phyloP scores from a whole-genome alignment of 2,329 filamentous ascomycete genomes.

The Microdochium nivale region DNA sequence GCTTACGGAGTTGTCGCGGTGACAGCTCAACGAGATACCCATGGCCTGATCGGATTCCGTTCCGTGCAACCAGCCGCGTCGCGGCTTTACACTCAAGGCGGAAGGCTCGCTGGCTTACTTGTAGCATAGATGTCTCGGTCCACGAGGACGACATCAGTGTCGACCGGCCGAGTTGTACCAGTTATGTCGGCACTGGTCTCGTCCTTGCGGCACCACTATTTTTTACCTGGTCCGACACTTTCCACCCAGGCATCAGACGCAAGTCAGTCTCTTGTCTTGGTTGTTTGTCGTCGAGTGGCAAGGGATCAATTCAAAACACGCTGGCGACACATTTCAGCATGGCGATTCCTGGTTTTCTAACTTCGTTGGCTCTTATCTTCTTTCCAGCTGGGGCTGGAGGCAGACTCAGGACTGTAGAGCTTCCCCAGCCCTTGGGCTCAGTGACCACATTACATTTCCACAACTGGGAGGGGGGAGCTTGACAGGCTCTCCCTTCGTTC shows the following conservation, averaged over 20 bases:
- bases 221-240: background rate
- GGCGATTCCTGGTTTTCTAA: background rate
- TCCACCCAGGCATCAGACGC: background rate
- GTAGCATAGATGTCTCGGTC: background rate
- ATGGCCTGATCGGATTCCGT: background rate
- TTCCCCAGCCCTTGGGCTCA: background rate
- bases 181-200: background rate
- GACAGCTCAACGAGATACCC: background rate
- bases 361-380: background rate
- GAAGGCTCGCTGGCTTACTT: background rate
- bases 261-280: background rate
- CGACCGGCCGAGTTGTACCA: background rate
- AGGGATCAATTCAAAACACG: background rate
- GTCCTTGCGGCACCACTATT: background rate
- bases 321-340: background rate
- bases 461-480: background rate
- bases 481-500: too few relatives aligned
- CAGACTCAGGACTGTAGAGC: background rate
- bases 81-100: too few relatives aligned
- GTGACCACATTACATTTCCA: background rate
- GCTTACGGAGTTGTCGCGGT: background rate
- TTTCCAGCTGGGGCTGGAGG: background rate
- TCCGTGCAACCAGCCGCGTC: background rate
- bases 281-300: background rate
- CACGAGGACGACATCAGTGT: background rate